Percentiles rank a stretch among this genome's conserved stretches.
Conservation (phyloP, 192 early-diverging fungal species). For the Glomus cerebriforme region DNA sequence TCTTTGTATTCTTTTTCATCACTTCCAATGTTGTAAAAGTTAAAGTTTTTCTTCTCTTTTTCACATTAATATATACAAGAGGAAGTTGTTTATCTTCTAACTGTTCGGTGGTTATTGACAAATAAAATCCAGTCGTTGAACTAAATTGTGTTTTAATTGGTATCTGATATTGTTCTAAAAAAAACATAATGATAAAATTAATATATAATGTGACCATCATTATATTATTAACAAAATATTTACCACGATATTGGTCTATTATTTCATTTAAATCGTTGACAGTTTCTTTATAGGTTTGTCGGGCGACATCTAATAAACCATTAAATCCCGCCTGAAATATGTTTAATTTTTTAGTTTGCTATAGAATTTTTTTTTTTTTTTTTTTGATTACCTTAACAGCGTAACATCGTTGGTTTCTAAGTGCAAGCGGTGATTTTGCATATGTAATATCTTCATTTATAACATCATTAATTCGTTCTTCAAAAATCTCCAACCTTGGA, state of each 20-base stretch:
- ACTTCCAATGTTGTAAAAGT: constrained; percentile 80
- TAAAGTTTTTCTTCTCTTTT: constrained; percentile 60
- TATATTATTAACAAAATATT: constrained; percentile 48
- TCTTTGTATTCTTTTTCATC: constrained; percentile 78
- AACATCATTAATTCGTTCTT: constrained; percentile 56
- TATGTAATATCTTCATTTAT: constrained; percentile 71
- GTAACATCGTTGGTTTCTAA: constrained; percentile 85
- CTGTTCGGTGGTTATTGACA: constrained; percentile 50
- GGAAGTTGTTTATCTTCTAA: constrained; percentile 53
- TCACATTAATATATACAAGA: constrained; percentile 72
- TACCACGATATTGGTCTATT: constrained; percentile 50
- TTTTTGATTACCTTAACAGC: constrained; percentile 64
- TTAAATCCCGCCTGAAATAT: constrained; percentile 69
- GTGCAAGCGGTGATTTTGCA: constrained; percentile 73
- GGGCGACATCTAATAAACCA: constrained; percentile 83
- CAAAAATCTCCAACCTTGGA: constrained; percentile 39
- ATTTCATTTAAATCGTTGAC: constrained; percentile 71
- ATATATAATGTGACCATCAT: constrained; percentile 43
- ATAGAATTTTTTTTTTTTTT: too few species aligned
- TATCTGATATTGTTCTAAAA: constrained; percentile 54
- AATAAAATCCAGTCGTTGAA: constrained; percentile 60
- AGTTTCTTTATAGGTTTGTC: constrained; percentile 78
- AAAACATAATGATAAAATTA: constrained; percentile 42
- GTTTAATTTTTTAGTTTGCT: too few species aligned
- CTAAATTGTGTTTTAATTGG: constrained; percentile 71